Base-by-base conservation (phyloP, 345 rosid species). In the Gossypium anomalum region DNA sequence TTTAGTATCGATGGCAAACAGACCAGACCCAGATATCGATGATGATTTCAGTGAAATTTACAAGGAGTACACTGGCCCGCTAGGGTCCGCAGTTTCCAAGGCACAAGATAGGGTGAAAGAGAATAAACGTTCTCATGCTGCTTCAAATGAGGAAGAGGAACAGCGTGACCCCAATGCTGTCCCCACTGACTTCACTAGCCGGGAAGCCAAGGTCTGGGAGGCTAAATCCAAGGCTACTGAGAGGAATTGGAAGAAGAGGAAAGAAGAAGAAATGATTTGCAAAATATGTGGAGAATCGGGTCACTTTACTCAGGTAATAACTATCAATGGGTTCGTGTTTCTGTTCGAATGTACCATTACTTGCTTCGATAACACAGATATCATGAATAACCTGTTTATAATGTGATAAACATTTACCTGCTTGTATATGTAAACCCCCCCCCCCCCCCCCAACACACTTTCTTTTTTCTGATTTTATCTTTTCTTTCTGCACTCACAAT, bases 181-280 rank as follows among this genome's bases (percentile, higher is more conserved):
- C 12, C 99, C 99, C 1, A 95, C 99, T 0, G 99, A 92, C 82
- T 95, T 95, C 77, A 95, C 97, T 22, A 95, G 99, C 81, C 87
- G 99, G 29, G 99, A 95, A 72, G 98, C 99, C 27, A 95, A 95
- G 86, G 92, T 93, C 74, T 95, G 99, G 99, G 98, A 95, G 79
- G 99, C 99, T 64, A 95, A 95, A 72, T 95, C 99, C 3, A 95
- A 91, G 82, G 99, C 99, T 61, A 95, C 97, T 15, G 99, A 95
- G 87, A 86, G 99, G 82, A 95, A 89, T 67, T 95, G 99, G 99
- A 95, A 95, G 83, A 95, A 95, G 83, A 87, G 93, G 76, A 95
- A 95, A 86, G 98, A 95, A 85, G 99, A 95, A 78, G 99, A 95
- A 85, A 87, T 95, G 94, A 91, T 95, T 48, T 95, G 99, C 83